A percentile compares a stretch with the other conserved stretches of the same genome.
These are phyloP conservation scores for Ophiosphaerella narmari DNA, from an alignment of 2,329 filamentous ascomycete genomes.

Conservation along the genomic window DNA sequence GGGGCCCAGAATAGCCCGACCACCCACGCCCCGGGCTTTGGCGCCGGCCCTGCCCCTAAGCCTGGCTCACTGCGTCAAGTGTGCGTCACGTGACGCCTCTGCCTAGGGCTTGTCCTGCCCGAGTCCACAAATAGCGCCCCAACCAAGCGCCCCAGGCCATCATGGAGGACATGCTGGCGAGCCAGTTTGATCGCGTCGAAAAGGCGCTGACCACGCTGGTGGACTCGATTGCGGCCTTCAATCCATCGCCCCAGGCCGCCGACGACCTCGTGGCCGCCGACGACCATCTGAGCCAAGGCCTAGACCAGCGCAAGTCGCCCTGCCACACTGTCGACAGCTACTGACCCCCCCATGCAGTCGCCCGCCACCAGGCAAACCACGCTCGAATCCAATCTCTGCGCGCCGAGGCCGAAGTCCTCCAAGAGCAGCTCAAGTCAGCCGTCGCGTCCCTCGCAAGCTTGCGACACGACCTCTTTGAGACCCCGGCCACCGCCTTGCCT, in stretches of 20 bases:
- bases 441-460: conserved; percentile 71
- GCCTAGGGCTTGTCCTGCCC: neutral
- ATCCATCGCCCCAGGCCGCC: conserved; percentile 70
- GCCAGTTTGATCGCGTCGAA: conserved; percentile 53
- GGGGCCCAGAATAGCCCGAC: neutral
- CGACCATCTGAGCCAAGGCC: conserved; percentile 65
- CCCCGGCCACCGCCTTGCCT: conserved; percentile 44
- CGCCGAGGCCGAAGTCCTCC: conserved; percentile 66
- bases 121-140: neutral
- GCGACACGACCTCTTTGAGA: conserved; percentile 70
- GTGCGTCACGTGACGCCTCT: neutral
- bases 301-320: conserved; percentile 63
- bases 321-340: neutral
- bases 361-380: conserved; percentile 76
- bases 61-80: neutral
- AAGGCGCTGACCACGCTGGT: conserved; percentile 67
- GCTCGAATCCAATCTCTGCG: conserved; percentile 71
- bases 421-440: conserved; percentile 73
- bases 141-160: neutral
- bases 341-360: conserved; percentile 56
- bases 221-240: conserved; percentile 81
- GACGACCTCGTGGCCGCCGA: conserved; percentile 74
- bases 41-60: conserved; percentile 2
- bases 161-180: conserved; percentile 51
- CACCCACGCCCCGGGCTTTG: conserved; percentile 2